A percentile compares a stretch with the other conserved stretches of the same genome.
phyloP scores from a whole-genome alignment of 2,329 filamentous ascomycete species.

The Akanthomyces uredinophilus region DNA sequence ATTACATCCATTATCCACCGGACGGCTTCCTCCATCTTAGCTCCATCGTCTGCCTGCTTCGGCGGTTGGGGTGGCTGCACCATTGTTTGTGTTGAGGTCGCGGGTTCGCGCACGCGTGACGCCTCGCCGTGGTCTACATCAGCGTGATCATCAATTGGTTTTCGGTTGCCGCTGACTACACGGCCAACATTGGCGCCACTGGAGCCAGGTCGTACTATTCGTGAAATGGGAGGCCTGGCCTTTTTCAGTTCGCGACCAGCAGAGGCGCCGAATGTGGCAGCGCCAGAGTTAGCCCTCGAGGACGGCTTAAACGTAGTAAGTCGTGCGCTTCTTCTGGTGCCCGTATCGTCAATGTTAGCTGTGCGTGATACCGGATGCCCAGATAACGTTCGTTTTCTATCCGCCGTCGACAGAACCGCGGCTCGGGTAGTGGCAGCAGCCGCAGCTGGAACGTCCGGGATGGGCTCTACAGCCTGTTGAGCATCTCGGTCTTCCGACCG shows the following conservation, averaged over 20 bases:
- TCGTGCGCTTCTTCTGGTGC: slow-evolving; percentile 62
- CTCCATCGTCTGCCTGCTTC: slow-evolving; percentile 38
- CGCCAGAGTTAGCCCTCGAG: slow-evolving; percentile 57
- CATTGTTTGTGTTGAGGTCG: slow-evolving; percentile 33
- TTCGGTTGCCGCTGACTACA: slow-evolving; percentile 86
- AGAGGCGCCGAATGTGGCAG: slow-evolving; percentile 51
- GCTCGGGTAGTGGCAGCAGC: slow-evolving; percentile 32
- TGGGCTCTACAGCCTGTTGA: slow-evolving; percentile 31
- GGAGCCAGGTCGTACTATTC: slow-evolving; percentile 60
- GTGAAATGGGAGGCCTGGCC: slow-evolving; percentile 65
- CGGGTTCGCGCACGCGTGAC: slow-evolving; percentile 42
- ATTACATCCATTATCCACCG: slow-evolving; percentile 74
- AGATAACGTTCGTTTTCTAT: slow-evolving; percentile 88
- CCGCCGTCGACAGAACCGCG: slow-evolving; percentile 41
- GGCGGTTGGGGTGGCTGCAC: slow-evolving; percentile 26
- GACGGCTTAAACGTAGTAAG: slow-evolving; percentile 66
- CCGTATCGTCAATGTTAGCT: slow-evolving; percentile 54
- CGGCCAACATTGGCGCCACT: slow-evolving; percentile 70
- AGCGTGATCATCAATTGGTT: slow-evolving; percentile 61
- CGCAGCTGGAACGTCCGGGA: slow-evolving; percentile 37
- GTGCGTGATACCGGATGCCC: slow-evolving; percentile 62
- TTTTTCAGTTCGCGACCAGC: slow-evolving; percentile 73
- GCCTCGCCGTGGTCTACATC: slow-evolving; percentile 65
- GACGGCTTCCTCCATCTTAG: slow-evolving; percentile 69
- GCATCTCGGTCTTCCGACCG: slow-evolving; percentile 34